phyloP scores from a whole-genome alignment of 148 eudicot genomes.

The Fagopyrum homotropicum region DNA sequence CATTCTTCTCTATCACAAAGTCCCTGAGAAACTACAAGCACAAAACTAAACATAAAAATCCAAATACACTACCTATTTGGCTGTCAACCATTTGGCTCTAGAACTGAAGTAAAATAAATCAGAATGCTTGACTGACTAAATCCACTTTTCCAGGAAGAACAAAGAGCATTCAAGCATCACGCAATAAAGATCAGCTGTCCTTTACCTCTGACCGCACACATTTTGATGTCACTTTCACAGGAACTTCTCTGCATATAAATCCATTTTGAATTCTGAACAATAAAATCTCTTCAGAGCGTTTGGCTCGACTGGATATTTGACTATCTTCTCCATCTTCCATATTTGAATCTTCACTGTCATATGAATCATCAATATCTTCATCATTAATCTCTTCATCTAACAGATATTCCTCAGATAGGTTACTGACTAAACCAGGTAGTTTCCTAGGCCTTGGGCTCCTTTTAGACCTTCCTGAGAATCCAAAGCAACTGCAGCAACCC shows the following conservation, averaged over 20 bases:
- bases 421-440: conserved; percentile 21
- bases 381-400: conserved; percentile 41
- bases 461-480: conserved; percentile 55
- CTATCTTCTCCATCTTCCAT: conserved; percentile 49
- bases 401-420: conserved; percentile 48
- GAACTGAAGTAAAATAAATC: not conserved
- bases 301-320: conserved; percentile 42
- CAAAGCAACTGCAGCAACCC: conserved; percentile 98
- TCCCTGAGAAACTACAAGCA: not conserved
- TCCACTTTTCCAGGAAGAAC: not conserved
- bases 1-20: not conserved
- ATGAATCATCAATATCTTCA: conserved; percentile 36
- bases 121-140: not conserved
- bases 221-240: conserved; percentile 73
- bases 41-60: not conserved
- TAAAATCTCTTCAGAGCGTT: conserved; percentile 75
- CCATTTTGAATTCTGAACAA: conserved; percentile 50
- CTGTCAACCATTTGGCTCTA: not conserved
- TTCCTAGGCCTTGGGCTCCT: conserved; percentile 26
- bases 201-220: conserved; percentile 82
- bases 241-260: conserved; percentile 66
- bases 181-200: not conserved
- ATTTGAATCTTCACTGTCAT: conserved; percentile 46
- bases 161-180: not conserved
- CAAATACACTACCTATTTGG: not conserved